Percentiles rank a stretch among this genome's conserved stretches.
Conservation (phyloP, 495 filamentous ascomycete genomes). For the Neurospora tetrasperma region DNA sequence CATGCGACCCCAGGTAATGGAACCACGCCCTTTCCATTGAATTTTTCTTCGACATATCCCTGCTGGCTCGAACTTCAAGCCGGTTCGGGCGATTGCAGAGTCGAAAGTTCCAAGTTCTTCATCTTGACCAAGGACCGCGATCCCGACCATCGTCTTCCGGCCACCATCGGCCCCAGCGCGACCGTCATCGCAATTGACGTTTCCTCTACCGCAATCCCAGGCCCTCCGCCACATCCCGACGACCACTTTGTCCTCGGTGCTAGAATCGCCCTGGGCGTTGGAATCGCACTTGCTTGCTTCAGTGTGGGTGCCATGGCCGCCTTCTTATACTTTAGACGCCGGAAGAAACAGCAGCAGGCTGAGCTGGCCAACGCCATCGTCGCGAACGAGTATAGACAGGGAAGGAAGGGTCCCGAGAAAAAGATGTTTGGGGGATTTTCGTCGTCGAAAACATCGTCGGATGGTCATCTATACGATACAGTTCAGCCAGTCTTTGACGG, state of each 20-base stretch:
- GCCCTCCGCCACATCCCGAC: background rate
- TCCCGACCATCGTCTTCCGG: constrained; percentile 4
- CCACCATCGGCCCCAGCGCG: constrained; percentile 7
- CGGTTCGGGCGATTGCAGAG: constrained; percentile 12
- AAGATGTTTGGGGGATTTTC: constrained; percentile 2
- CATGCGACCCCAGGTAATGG: constrained; percentile 14
- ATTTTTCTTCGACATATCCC: constrained; percentile 14
- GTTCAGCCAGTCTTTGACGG: constrained; percentile 24
- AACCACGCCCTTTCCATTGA: constrained; percentile 13
- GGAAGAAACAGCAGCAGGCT: constrained; percentile 10
- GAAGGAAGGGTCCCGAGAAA: constrained; percentile 15
- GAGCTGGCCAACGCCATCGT: constrained; percentile 11
- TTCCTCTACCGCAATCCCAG: background rate
- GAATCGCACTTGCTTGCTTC: constrained; percentile 13
- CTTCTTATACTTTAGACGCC: constrained; percentile 20
- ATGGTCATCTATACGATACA: constrained; percentile 17
- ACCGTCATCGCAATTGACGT: background rate
- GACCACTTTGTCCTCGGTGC: constrained; percentile 17
- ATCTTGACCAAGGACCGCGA: constrained; percentile 1
- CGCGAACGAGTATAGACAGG: constrained; percentile 14
- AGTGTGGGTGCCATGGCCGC: constrained; percentile 19
- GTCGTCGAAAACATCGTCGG: constrained; percentile 17
- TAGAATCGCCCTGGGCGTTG: constrained; percentile 18
- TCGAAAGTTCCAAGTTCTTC: constrained; percentile 8
- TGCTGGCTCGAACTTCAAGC: constrained; percentile 22